Evolutionary conservation across 768 basidiomycete species (phyloP), one percentile per base, ranked within the genome.

Genomic region (Ramaria sp.): DNA sequence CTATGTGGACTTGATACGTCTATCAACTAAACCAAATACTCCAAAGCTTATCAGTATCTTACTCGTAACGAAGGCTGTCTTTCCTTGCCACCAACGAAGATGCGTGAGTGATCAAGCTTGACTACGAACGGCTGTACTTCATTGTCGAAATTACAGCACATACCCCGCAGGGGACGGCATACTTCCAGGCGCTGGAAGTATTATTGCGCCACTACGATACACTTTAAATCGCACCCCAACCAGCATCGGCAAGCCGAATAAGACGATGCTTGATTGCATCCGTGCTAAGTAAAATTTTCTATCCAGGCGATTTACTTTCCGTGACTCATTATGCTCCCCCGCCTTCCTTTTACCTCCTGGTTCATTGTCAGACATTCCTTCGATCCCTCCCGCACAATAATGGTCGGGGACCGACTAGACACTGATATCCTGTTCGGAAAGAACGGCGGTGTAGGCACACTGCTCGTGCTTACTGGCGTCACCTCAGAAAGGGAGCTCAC

Each of bases 361-460:
- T 45, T 24, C 24, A 12, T 37, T 54, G 42, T 12, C 60, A 96
- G 93, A 69, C 83, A 94, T 63, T 68, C 88, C 48, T 93, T 91
- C 67, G 88, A 98, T 70, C 90, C 90, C 43, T 72, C 77, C 59
- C 75, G 83, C 53, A 93, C 94, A 15, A 82, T 98, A 67, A 97
- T 99, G 91, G 77, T 98, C 46, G 95, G 95, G 42, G 95, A 99
- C 72, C 81, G 95, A 59, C 77, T 99, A 62, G 87, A 90, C 68
- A 98, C 96, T 5, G 95, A 99, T 70, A 97, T 99, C 63, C 71
- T 88, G 52, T 99, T 98, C 65, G 96, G 95, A 51, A 78, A 89
- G 67, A 79, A 80, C 47, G 91, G 91, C 42, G 91, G 91, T 27
- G 76, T 96, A 20, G 69, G 86, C 17, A 97, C 95, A 0, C 74